Evolutionary conservation across 73 alveolate species (phyloP), one percentile per base, ranked within the genome.

Genomic region (Diophrys sp.): DNA sequence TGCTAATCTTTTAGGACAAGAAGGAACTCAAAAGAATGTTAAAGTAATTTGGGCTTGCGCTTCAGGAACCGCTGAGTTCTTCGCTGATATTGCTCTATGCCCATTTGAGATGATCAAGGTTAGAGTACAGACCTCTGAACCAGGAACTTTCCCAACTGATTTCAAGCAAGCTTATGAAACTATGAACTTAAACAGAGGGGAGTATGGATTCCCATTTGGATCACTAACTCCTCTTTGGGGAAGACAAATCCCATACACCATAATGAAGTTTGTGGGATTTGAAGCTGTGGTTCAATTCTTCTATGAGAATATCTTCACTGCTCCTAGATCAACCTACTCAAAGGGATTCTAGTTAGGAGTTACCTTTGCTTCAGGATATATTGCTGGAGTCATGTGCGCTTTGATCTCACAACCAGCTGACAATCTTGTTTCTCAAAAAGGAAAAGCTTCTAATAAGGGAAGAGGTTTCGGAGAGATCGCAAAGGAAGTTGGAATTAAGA

Each of bases 181-280:
- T 18, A 44, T 44, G 62, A 25, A 73, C 23, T 75, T 73, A 29
- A 83, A 33, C 67, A 91, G 88, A 77, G 97, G 96, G 2, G 29
- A 31, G 0, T 78, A 91, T 74, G 96, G 96, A 14, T 81, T 89
- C 83, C 80, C 85, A 73, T 93, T 88, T 86, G 89, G 89, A 74
- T 93, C 95, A 44, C 83, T 93, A 23, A 74, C 93, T 54, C 98
- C 98, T 25, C 96, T 93, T 26, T 93, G 98, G 98, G 79, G 80
- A 56, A 87, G 98, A 78, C 93, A 93, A 88, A 84, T 93, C 70
- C 98, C 98, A 34, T 93, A 93, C 94, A 93, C 98, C 31, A 91
- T 91, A 70, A 94, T 91, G 75, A 93, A 93, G 89, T 93, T 93
- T 84, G 95, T 81, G 27, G 93, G 92, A 55, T 93, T 93, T 79